Evolutionary conservation across 2,329 filamentous ascomycete genomes (phyloP), one percentile per base, ranked within the genome.

Genomic region (Elsinoe australis): DNA sequence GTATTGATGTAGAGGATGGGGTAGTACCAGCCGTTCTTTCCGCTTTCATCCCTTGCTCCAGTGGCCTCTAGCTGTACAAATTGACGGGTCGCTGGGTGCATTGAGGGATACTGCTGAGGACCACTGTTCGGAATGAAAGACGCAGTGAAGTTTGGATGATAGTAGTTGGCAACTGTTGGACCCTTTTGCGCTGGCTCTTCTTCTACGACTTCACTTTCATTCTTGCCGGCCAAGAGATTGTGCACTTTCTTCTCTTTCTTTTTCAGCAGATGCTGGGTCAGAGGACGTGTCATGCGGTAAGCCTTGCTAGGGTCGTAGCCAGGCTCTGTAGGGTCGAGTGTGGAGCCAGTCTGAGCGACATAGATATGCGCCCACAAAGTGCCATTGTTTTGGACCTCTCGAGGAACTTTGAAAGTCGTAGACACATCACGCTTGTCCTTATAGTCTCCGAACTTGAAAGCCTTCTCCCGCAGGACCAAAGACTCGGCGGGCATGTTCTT

Each of bases 331-430:
- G 90, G 90, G 59, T 96, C 90, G 24, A 95, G 70, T 49, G 78
- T 74, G 51, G 79, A 78, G 47, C 89, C 90, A 7, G 80, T 70
- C 55, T 94, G 78, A 8, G 80, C 87, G 52, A 96, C 72, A 59
- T 88, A 95, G 67, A 96, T 94, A 65, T 98, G 92, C 2, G 86
- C 90, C 81, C 87, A 95, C 7, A 98, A 76, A 1, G 90, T 95
- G 26, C 87, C 88, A 63, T 96, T 96, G 56, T 88, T 76, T 71
- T 95, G 89, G 0, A 94, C 88, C 33, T 79, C 74, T 53, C 74
- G 72, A 2, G 92, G 90, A 3, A 96, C 80, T 2, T 74, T 68
- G 61, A 98, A 87, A 29, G 74, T 82, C 5, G 85, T 85, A 56
- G 90, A 82, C 50, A 89, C 75, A 48, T 83, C 75, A 50, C 92